These are phyloP conservation scores for Fragaria nilgerrensis DNA, from an alignment of 306 rosid species.

Conservation along the genomic window DNA sequence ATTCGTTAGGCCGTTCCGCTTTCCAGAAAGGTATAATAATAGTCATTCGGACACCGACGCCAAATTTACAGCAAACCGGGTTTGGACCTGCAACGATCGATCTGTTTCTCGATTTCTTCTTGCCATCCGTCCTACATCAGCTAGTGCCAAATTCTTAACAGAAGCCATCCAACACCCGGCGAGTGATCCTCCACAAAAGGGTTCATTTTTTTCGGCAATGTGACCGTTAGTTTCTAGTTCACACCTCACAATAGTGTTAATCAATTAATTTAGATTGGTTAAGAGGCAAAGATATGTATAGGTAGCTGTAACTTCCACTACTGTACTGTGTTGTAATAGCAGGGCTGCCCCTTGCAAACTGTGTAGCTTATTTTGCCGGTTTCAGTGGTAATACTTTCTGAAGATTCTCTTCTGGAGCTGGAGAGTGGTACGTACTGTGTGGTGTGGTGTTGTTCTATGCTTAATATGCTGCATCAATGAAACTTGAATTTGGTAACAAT, in stretches of 20 bases:
- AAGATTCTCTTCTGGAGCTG: neutral
- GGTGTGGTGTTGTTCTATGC: neutral
- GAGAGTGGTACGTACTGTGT: neutral
- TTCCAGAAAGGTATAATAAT: too few relatives aligned
- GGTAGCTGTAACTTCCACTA: neutral
- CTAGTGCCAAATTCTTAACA: conserved; percentile 49
- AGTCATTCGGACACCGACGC: too few relatives aligned
- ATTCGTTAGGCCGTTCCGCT: too few relatives aligned
- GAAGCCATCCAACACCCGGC: neutral
- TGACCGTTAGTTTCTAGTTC: neutral
- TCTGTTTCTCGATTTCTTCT: too few relatives aligned
- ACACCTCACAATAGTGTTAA: neutral
- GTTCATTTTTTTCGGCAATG: neutral
- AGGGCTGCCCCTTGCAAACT: neutral
- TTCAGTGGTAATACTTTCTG: neutral
- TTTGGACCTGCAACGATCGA: too few relatives aligned
- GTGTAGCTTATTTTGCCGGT: neutral
- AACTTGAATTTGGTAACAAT: too few relatives aligned
- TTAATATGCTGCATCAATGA: too few relatives aligned
- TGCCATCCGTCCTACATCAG: too few relatives aligned
- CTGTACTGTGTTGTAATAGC: conserved; percentile 5
- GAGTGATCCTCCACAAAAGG: neutral
- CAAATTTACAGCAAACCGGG: too few relatives aligned
- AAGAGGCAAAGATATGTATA: neutral
- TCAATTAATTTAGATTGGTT: conserved; percentile 6